These are phyloP conservation scores for Papiliotrema terrestris DNA, from an alignment of 1,284 basidiomycete species.

Conservation along the genomic window DNA sequence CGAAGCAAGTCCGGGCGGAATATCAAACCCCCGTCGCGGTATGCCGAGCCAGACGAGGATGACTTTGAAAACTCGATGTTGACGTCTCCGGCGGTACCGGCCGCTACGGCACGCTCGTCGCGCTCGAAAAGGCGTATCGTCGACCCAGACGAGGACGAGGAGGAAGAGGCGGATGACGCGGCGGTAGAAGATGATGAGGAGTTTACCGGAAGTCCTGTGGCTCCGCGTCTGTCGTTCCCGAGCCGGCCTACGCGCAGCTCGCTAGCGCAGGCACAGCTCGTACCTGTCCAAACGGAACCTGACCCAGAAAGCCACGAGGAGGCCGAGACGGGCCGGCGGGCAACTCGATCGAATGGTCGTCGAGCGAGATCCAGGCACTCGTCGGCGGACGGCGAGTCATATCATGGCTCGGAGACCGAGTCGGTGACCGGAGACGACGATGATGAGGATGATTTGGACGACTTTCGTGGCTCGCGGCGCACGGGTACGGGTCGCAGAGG, in stretches of 20 bases:
- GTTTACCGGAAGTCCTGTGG: slow-evolving; percentile 18
- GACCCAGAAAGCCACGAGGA: not conserved
- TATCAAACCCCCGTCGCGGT: slow-evolving; percentile 13
- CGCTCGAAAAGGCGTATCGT: slow-evolving; percentile 36
- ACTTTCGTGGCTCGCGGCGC: not conserved
- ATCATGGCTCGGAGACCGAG: slow-evolving; percentile 23
- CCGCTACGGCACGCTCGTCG: not conserved
- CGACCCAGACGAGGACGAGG: slow-evolving; percentile 40
- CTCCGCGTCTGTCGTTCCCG: slow-evolving; percentile 6
- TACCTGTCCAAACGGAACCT: too few species aligned
- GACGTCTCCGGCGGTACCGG: slow-evolving; percentile 34
- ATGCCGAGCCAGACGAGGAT: slow-evolving; percentile 10
- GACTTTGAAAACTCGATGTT: slow-evolving; percentile 51
- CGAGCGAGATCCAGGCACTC: slow-evolving; percentile 15
- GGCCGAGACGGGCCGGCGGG: not conserved
- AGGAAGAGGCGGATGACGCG: slow-evolving; percentile 22
- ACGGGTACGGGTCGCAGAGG: too few species aligned
- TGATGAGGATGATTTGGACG: slow-evolving; percentile 17
- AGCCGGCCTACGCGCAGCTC: too few species aligned
- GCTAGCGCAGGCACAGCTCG: too few species aligned
- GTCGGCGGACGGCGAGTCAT: slow-evolving; percentile 35
- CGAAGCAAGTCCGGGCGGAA: slow-evolving; percentile 1
- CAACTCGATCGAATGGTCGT: not conserved
- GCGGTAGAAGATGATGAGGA: slow-evolving; percentile 3
- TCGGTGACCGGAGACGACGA: slow-evolving; percentile 13